Base-by-base conservation (phyloP, 2,329 filamentous ascomycete genomes). In the Gremmenia infestans region DNA sequence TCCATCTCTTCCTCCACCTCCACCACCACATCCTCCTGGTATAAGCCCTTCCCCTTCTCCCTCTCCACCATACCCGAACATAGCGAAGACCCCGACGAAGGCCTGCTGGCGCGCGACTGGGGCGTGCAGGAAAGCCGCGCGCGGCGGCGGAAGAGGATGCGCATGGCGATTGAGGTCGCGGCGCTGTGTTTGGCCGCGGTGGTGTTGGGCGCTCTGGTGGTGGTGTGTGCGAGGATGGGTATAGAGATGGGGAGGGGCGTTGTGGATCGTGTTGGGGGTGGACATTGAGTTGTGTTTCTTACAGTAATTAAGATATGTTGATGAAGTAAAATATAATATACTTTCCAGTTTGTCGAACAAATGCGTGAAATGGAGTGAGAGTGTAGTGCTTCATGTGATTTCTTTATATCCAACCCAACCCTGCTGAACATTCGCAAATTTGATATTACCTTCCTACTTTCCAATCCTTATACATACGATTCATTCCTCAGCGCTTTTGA, bases 221-320 rank as follows among this genome's bases (percentile, higher is more conserved):
- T 57, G 32, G 17, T 56, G 56, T 71, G 63, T 50, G 48, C 71
- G 67, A 70, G 37, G 22, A 28, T 45, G 15, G 54, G 48, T n/a
- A 35, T 28, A 5, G 32, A 19, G 14, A 50, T 55, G 53, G 42
- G 28, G 23, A 25, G 6, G 25, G 25, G 25, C 45, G 70, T 67
- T 72, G 12, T 36, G 39, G 12, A n/a, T 19, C 25, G 19, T 25
- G 28, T 45, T 22, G 25, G 37, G 7, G 25, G 19, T 28, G 40
- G 25, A 19, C 28, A 32, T 32, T 32, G 28, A 32, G 9, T 32
- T 11, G 28, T 32, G 28, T 32, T 2, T 11, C 2, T 32, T 32
- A 11, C 28, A 32, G 28, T 32, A 32, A 28, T 6, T 9, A 1
- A 11, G 28, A 32, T 11, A 11, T 2, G 8, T 11, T 11, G 9